Conservation (phyloP, 1,284 basidiomycete genomes). For the Heterobasidion parviporum region DNA sequence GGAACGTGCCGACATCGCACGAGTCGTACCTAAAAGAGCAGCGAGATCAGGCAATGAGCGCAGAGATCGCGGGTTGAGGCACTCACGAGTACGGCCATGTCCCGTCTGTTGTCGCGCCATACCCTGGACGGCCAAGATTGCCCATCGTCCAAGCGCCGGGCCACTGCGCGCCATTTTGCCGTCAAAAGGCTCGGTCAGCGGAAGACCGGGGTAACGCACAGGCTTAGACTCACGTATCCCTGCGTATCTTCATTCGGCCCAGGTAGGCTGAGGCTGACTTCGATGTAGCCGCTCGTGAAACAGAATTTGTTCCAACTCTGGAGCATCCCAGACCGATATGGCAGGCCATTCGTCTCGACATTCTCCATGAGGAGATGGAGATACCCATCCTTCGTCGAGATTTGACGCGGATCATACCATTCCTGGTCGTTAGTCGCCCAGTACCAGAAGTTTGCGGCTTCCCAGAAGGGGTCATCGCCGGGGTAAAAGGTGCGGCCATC, state of each 20-base stretch:
- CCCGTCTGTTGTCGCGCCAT: slow-evolving; percentile 76
- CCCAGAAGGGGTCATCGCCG: slow-evolving; percentile 70
- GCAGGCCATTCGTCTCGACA: slow-evolving; percentile 50
- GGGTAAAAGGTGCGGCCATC: slow-evolving; percentile 67
- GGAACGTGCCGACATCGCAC: slow-evolving; percentile 80
- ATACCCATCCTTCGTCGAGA: slow-evolving; percentile 65
- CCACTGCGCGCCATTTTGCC: slow-evolving; percentile 34
- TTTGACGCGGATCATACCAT: slow-evolving; percentile 74
- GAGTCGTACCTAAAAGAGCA: slow-evolving; percentile 49
- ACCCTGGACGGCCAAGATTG: slow-evolving; percentile 80
- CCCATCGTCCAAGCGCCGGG: slow-evolving; percentile 86
- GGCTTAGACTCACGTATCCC: slow-evolving; percentile 25
- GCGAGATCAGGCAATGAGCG: not conserved
- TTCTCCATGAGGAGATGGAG: slow-evolving; percentile 70
- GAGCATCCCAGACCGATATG: slow-evolving; percentile 56
- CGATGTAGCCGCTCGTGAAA: slow-evolving; percentile 70
- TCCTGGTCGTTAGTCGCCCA: slow-evolving; percentile 59
- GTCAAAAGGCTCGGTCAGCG: not conserved
- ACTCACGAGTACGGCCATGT: slow-evolving; percentile 58
- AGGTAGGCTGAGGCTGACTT: slow-evolving; percentile 35
- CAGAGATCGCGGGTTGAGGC: not conserved
- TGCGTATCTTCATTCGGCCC: slow-evolving; percentile 25
- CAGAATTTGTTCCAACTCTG: slow-evolving; percentile 85
- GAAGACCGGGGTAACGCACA: not conserved
- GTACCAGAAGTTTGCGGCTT: slow-evolving; percentile 66